These are phyloP conservation scores for Cutaneotrichosporon arboriforme DNA, from an alignment of 1,284 basidiomycete genomes.

Conservation along the genomic window DNA sequence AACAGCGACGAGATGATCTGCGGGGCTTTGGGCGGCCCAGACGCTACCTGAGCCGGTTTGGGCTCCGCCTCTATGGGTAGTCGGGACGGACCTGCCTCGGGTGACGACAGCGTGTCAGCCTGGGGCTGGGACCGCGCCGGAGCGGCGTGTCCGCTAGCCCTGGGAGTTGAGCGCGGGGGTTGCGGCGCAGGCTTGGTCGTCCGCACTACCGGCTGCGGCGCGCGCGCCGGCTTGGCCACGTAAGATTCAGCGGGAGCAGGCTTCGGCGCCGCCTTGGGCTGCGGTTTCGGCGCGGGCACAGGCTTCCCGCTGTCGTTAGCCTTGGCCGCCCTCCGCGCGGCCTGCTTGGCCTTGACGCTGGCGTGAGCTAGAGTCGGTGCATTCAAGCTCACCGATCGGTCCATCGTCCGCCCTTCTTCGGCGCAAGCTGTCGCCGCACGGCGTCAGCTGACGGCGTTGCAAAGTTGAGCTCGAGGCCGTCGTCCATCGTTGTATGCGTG, in stretches of 20 bases:
- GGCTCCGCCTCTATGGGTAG: slow-evolving; percentile 2
- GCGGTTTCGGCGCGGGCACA: background rate
- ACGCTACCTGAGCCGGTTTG: background rate
- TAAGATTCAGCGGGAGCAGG: background rate
- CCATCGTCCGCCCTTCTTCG: slow-evolving; percentile 70
- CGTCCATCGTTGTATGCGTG: slow-evolving; percentile 33
- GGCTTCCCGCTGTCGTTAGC: slow-evolving; percentile 8
- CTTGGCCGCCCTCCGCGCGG: slow-evolving; percentile 21
- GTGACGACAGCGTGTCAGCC: slow-evolving; percentile 6
- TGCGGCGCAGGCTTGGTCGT: slow-evolving; percentile 4
- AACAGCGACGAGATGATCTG: slow-evolving; percentile 90
- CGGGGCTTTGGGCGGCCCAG: slow-evolving; percentile 23
- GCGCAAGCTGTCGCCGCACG: slow-evolving; percentile 18
- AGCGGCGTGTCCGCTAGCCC: background rate
- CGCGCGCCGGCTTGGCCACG: slow-evolving; percentile 1
- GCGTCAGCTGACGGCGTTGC: slow-evolving; percentile 25
- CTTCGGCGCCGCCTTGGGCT: slow-evolving; percentile 3
- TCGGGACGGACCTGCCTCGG: slow-evolving; percentile 21
- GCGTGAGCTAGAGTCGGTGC: background rate
- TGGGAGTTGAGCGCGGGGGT: slow-evolving; percentile 36
- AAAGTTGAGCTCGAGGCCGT: slow-evolving; percentile 49
- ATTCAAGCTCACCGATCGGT: slow-evolving; percentile 62
- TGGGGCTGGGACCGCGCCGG: background rate
- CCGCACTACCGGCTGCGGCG: slow-evolving; percentile 2
- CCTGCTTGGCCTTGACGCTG: slow-evolving; percentile 45